Evolutionary conservation across 1,284 basidiomycete genomes (phyloP).

Genomic region (Cutaneotrichosporon mucoides): DNA sequence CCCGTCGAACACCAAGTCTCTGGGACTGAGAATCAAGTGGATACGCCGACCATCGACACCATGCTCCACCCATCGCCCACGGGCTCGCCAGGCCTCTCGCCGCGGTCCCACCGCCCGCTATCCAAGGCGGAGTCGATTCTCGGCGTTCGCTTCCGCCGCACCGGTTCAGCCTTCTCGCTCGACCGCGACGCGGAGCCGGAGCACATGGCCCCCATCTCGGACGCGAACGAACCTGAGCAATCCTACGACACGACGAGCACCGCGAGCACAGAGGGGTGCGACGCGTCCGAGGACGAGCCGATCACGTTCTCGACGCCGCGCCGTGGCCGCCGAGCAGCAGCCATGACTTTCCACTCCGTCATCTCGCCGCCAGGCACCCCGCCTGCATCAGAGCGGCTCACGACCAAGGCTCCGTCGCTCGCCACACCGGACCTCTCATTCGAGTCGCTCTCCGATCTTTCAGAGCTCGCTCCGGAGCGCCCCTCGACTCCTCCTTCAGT

Average conservation of each 20-base stretch:
- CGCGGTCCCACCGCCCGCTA: not conserved
- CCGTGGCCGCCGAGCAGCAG: constrained; percentile 2
- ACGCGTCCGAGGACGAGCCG: constrained; percentile 6
- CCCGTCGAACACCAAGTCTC: not conserved
- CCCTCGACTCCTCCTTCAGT: no score
- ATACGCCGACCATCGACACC: not conserved
- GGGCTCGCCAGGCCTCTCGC: not conserved
- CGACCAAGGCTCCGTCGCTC: not conserved
- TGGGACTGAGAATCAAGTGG: no score
- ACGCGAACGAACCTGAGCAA: no score
- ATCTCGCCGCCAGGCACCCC: not conserved
- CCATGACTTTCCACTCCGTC: not conserved
- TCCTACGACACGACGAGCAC: not conserved
- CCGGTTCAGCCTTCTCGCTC: not conserved
- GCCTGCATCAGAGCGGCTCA: no score
- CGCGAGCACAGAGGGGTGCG: not conserved
- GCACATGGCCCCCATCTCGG: not conserved
- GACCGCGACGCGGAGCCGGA: not conserved
- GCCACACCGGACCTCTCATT: constrained; percentile 1
- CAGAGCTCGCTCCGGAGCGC: not conserved
- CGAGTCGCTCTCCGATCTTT: not conserved
- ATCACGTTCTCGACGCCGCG: constrained; percentile 7
- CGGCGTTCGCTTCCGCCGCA: not conserved
- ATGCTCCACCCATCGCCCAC: not conserved
- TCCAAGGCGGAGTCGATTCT: constrained; percentile 1